Base-by-base conservation (phyloP, 495 filamentous ascomycete genomes). In the Bathelium albidoporum region DNA sequence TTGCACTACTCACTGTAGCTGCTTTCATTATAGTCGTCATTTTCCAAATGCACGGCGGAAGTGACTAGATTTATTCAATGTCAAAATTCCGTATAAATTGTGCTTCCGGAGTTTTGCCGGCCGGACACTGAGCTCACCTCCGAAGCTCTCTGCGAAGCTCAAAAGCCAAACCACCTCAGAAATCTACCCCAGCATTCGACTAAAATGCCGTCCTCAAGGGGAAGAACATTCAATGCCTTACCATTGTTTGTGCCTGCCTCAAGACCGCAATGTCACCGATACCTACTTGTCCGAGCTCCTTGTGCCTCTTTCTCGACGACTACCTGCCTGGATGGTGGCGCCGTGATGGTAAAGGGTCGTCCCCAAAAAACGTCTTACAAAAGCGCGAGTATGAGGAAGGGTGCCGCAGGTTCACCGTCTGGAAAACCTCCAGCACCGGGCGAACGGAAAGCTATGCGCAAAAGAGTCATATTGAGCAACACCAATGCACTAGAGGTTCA, bases 401-500 rank as follows among this genome's bases (percentile, higher is more conserved):
- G 59, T 43, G 59, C 31, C 11, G n/a, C 67, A 64, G 39, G n/a
- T n/a, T 70, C 43, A 71, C 69, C 60, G 20, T 44, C 65, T 29
- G 66, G 44, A 10, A 64, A 85, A 72, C 78, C 81, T 4, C 87
- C 89, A 18, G 77, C 76, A 31, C 73, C 82, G 10, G 94, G 91
- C 63, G 90, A 96, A 78, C 85, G 92, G 70, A 96, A 90, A 74
- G 86, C 89, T 26, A 75, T 89, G 68, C 85, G 90, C 66, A 97
- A 95, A 78, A 84, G 89, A 62, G 87, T 98, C 64, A 85, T 93
- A 32, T 82, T 98, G 44, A 94, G 87, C 76, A 98, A 97, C 76
- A 87, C 87, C 70, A 97, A 96, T 77, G 94, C 94, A 39, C 78
- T 96, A 24, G 83, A 84, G 67, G 84, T 96, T 31, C 71, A 75